phyloP scores from a whole-genome alignment of 1,139 yeast genomes.

The Williopsis jadinii region DNA sequence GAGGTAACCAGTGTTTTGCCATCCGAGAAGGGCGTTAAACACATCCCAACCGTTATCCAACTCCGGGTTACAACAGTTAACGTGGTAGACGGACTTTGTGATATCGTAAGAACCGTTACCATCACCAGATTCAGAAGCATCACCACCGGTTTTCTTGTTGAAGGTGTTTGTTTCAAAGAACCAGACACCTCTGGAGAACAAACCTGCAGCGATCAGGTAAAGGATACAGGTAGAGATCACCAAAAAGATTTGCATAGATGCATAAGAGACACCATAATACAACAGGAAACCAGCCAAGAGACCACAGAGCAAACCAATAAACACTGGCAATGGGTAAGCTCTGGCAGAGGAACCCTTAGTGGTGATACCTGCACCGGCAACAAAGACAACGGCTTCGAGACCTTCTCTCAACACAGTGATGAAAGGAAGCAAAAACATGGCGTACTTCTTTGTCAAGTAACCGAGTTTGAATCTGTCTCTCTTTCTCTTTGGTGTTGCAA shows the following conservation, averaged over 20 bases:
- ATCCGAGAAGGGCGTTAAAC: slow-evolving; percentile 78
- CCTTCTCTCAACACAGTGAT: slow-evolving; percentile 87
- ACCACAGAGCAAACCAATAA: slow-evolving; percentile 75
- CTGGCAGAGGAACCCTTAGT: slow-evolving; percentile 45
- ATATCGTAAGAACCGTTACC: slow-evolving; percentile 92
- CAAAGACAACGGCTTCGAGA: slow-evolving; percentile 83
- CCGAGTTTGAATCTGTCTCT: slow-evolving; percentile 30
- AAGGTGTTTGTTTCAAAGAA: slow-evolving; percentile 62
- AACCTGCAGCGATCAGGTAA: slow-evolving; percentile 81
- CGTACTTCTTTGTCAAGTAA: slow-evolving; percentile 47
- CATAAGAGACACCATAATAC: slow-evolving; percentile 67
- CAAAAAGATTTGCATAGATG: slow-evolving; percentile 74
- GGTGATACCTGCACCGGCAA: slow-evolving; percentile 79
- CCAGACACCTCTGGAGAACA: slow-evolving; percentile 89
- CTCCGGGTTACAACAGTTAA: slow-evolving; percentile 90
- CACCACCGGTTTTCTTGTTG: slow-evolving; percentile 69
- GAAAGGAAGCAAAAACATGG: slow-evolving; percentile 76
- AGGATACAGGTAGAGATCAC: slow-evolving; percentile 74
- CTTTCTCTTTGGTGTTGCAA: slow-evolving; percentile 33
- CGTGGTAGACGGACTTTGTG: slow-evolving; percentile 76
- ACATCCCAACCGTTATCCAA: slow-evolving; percentile 90
- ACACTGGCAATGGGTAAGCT: slow-evolving; percentile 78
- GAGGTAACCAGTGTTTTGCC: slow-evolving; percentile 90
- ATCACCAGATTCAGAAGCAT: slow-evolving; percentile 80
- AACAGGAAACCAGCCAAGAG: slow-evolving; percentile 53